Percentiles rank a stretch among this genome's conserved stretches.
Evolutionary conservation across 345 rosid genomes (phyloP).

Genomic region (Populus alba): DNA sequence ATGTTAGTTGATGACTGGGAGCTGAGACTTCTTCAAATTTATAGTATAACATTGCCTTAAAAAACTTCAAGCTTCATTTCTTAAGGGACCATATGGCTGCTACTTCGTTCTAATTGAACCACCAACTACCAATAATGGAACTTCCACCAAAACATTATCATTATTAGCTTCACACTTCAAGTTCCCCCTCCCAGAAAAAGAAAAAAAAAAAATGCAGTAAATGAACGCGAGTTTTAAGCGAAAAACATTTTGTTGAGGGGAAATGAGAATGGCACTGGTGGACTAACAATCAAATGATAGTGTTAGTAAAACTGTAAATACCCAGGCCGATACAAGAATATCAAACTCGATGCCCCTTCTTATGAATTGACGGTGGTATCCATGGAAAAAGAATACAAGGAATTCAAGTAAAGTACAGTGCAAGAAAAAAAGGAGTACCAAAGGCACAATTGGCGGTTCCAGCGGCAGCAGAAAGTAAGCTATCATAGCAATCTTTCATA

Average conservation of each 20-base stretch:
- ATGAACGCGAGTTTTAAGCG: background rate
- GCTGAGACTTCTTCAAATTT: background rate
- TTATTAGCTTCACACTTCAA: background rate
- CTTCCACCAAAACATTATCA: background rate
- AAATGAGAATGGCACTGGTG: background rate
- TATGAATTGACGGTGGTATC: background rate
- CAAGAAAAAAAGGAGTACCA: constrained; percentile 41
- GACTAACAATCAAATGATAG: background rate
- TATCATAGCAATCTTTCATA: constrained; percentile 89
- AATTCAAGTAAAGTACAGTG: background rate
- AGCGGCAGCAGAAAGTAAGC: constrained; percentile 93
- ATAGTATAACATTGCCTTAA: background rate
- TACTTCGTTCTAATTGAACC: background rate
- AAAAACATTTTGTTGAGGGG: background rate
- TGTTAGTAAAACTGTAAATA: background rate
- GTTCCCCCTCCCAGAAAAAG: background rate
- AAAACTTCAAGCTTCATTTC: background rate
- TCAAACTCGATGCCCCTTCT: background rate
- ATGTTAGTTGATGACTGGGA: background rate
- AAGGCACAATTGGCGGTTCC: constrained; percentile 91
- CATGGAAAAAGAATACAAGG: background rate
- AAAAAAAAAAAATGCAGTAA: background rate
- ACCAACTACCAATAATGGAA: background rate
- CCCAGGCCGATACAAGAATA: background rate
- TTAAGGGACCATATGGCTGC: background rate